A percentile compares a stretch with the other conserved stretches of the same genome.
phyloP scores from a whole-genome alignment of 768 basidiomycete species.

The Auriscalpium microsporum region DNA sequence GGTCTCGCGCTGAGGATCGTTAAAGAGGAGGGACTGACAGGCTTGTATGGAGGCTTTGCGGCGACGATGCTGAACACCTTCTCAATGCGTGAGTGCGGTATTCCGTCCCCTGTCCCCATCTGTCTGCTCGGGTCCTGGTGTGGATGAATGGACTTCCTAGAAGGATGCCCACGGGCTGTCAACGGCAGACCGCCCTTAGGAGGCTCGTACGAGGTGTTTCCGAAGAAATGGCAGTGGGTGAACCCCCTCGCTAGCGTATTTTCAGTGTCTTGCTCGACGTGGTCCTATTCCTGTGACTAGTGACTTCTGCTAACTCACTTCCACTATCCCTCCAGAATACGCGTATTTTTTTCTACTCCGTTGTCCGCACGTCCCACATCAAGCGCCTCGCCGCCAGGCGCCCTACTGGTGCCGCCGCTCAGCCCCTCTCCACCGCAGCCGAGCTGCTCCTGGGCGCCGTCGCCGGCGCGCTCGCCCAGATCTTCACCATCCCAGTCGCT shows the following conservation, averaged over 20 bases:
- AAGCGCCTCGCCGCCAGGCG: conserved; percentile 55
- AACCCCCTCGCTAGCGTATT: too few species aligned
- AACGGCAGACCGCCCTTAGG: too few species aligned
- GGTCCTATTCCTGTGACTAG: too few species aligned
- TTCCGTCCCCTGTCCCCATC: too few species aligned
- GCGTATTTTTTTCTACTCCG: conserved; percentile 99
- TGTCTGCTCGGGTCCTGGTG: too few species aligned
- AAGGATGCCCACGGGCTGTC: too few species aligned
- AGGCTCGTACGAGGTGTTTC: too few species aligned
- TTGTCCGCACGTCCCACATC: conserved; percentile 78
- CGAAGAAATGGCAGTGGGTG: too few species aligned
- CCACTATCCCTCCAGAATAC: conserved; percentile 54
- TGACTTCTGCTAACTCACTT: background rate
- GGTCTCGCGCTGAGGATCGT: conserved; percentile 62
- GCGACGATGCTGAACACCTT: conserved; percentile 99
- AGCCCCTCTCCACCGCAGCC: conserved; percentile 59
- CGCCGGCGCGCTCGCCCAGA: conserved; percentile 91
- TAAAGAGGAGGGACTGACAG: conserved; percentile 70
- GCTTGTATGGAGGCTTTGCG: conserved; percentile 85
- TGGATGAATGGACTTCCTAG: too few species aligned
- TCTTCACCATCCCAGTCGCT: conserved; percentile 96
- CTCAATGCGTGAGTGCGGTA: conserved; percentile 71
- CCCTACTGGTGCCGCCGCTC: conserved; percentile 51
- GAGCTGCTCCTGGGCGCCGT: conserved; percentile 86
- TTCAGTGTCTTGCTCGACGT: too few species aligned